Conservation (phyloP, 2,329 filamentous ascomycete genomes). For the Thyridium curvatum region DNA sequence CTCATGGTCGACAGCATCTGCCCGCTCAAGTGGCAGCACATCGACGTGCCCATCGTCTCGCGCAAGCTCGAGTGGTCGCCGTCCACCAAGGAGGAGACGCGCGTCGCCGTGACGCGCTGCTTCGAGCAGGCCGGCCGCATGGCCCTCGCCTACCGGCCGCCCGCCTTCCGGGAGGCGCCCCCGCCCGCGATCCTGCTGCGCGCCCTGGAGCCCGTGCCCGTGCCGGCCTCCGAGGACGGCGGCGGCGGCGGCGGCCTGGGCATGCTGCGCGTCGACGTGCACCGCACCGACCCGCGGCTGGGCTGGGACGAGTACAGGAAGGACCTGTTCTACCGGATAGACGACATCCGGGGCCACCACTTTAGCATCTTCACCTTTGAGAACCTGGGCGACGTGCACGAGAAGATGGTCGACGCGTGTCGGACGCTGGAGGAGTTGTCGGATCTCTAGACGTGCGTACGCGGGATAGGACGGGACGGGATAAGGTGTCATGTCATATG, state of each 20-base stretch:
- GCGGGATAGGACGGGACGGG: too few relatives aligned
- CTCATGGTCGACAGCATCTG: slow-evolving; percentile 47
- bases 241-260: slow-evolving; percentile 14
- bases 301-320: slow-evolving; percentile 44
- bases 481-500: too few relatives aligned
- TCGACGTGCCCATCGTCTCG: slow-evolving; percentile 15
- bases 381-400: slow-evolving; percentile 16
- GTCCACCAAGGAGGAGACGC: slow-evolving; percentile 19
- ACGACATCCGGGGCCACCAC: slow-evolving; percentile 47
- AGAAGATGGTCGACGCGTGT: slow-evolving; percentile 19
- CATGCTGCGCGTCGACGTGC: slow-evolving; percentile 31
- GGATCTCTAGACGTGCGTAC: background rate
- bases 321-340: slow-evolving; percentile 33
- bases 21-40: slow-evolving; percentile 7
- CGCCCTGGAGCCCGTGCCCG: slow-evolving; percentile 32
- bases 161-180: slow-evolving; percentile 13
- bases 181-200: slow-evolving; percentile 40
- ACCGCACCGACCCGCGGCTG: slow-evolving; percentile 31
- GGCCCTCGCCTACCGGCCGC: slow-evolving; percentile 32
- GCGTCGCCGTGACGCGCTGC: slow-evolving; percentile 23
- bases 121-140: slow-evolving; percentile 35
- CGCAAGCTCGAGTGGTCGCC: slow-evolving; percentile 16
- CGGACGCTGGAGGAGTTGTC: slow-evolving; percentile 10
- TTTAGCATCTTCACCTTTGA: slow-evolving; percentile 36
- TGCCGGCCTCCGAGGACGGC: slow-evolving; percentile 4